Evolutionary conservation across 2,329 filamentous ascomycete genomes (phyloP).

Genomic region (Aspergillus spinulosporus): DNA sequence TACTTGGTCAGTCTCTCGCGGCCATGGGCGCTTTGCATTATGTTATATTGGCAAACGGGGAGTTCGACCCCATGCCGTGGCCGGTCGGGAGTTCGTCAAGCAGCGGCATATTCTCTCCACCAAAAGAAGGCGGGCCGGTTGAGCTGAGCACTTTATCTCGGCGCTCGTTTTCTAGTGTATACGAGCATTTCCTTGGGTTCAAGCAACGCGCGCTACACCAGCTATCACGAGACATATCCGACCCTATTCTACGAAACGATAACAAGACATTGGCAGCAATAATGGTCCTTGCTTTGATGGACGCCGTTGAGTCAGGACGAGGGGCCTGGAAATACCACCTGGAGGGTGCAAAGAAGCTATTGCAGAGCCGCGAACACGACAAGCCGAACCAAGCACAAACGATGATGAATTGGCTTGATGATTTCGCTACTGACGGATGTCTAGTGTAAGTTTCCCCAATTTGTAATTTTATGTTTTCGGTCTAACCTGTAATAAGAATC

Average conservation of each 20-base stretch:
- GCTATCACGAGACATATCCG: conserved; percentile 36
- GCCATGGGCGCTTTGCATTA: conserved; percentile 53
- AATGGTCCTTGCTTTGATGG: conserved; percentile 52
- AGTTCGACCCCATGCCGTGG: conserved; percentile 38
- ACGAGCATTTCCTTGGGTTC: conserved; percentile 46
- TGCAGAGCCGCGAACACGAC: conserved; percentile 37
- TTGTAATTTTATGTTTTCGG: neutral
- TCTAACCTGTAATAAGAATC: conserved; percentile 26
- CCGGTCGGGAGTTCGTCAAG: conserved; percentile 23
- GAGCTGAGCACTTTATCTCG: conserved; percentile 34
- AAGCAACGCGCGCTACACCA: conserved; percentile 51
- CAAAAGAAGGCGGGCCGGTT: conserved; percentile 31
- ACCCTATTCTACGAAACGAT: conserved; percentile 38
- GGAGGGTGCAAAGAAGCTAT: conserved; percentile 51
- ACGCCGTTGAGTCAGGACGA: conserved; percentile 52
- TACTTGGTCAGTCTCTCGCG: conserved; percentile 49
- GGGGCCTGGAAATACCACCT: conserved; percentile 55
- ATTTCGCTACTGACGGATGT: conserved; percentile 40
- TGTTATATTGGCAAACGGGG: conserved; percentile 40
- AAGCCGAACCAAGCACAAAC: conserved; percentile 18
- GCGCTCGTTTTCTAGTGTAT: conserved; percentile 39
- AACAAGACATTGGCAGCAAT: conserved; percentile 49
- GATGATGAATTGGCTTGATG: conserved; percentile 37
- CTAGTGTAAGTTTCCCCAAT: conserved; percentile 32
- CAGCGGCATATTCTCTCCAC: conserved; percentile 22